A percentile compares a stretch with the other conserved stretches of the same genome.
These are phyloP conservation scores for Lepiota venenata DNA, from an alignment of 768 basidiomycete species.

Conservation along the genomic window DNA sequence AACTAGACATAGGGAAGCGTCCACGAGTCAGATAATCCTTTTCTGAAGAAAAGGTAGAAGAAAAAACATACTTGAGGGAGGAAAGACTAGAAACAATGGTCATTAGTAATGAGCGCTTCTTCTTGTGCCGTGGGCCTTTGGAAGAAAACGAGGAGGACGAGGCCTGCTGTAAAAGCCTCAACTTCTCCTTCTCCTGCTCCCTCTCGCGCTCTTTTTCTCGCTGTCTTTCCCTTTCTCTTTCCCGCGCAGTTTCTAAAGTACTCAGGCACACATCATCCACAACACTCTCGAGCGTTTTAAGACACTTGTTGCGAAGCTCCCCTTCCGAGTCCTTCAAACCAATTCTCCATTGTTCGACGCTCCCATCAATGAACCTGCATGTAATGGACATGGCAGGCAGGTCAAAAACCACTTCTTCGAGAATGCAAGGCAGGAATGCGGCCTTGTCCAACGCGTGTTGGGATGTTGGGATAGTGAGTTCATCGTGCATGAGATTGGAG, in stretches of 20 bases:
- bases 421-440: slow-evolving; percentile 50
- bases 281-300: slow-evolving; percentile 46
- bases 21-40: slow-evolving; percentile 1
- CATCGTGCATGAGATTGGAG: slow-evolving; percentile 45
- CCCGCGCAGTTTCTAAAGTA: slow-evolving; percentile 36
- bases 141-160: slow-evolving; percentile 24
- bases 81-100: slow-evolving; percentile 35
- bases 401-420: slow-evolving; percentile 64
- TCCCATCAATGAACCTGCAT: slow-evolving; percentile 59
- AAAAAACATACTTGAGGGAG: slow-evolving; percentile 45
- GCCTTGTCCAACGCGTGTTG: slow-evolving; percentile 61
- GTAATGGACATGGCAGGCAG: slow-evolving; percentile 40
- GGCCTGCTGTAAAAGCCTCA: slow-evolving; percentile 16
- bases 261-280: slow-evolving; percentile 49
- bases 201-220: slow-evolving; percentile 23
- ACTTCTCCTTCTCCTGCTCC: slow-evolving; percentile 27
- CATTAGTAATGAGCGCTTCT: slow-evolving; percentile 68
- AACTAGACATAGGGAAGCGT: slow-evolving; percentile 16
- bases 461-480: slow-evolving; percentile 47
- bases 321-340: slow-evolving; percentile 23
- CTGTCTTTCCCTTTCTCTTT: slow-evolving; percentile 28
- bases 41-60: neutral
- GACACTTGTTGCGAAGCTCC: slow-evolving; percentile 16
- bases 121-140: slow-evolving; percentile 54
- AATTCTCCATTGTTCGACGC: slow-evolving; percentile 39